A percentile compares a stretch with the other conserved stretches of the same genome.
Evolutionary conservation across 371 early-diverging fungal genomes (phyloP).

Genomic region (Lichtheimia corymbifera): DNA sequence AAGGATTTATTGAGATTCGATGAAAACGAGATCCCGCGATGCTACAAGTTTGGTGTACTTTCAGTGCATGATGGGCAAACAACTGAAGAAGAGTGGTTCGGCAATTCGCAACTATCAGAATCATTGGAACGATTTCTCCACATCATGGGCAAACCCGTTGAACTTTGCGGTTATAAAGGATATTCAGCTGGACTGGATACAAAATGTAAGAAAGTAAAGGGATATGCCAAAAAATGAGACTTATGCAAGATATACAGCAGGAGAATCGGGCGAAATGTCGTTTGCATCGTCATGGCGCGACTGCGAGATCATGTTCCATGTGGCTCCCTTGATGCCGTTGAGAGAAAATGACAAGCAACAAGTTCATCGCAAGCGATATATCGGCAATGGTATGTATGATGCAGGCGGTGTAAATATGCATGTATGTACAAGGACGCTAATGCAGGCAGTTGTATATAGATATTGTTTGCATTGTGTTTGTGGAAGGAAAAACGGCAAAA

Average conservation of each 20-base stretch:
- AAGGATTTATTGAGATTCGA: slow-evolving; percentile 57
- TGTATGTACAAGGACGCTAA: not conserved
- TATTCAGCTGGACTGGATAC: slow-evolving; percentile 86
- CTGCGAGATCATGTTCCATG: slow-evolving; percentile 89
- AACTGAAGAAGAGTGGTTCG: slow-evolving; percentile 78
- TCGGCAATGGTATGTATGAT: slow-evolving; percentile 70
- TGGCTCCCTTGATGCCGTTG: slow-evolving; percentile 77
- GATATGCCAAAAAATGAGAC: not conserved
- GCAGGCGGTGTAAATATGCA: not conserved
- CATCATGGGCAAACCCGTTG: slow-evolving; percentile 72
- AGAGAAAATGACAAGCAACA: slow-evolving; percentile 72
- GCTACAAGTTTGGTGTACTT: slow-evolving; percentile 83
- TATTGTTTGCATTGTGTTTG: slow-evolving; percentile 74
- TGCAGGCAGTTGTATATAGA: slow-evolving; percentile 35
- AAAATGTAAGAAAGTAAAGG: slow-evolving; percentile 49
- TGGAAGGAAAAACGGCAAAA: slow-evolving; percentile 47
- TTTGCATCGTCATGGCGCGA: slow-evolving; percentile 77
- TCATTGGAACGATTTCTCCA: slow-evolving; percentile 66
- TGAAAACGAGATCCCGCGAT: slow-evolving; percentile 63
- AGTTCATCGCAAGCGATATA: slow-evolving; percentile 81
- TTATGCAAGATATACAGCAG: slow-evolving; percentile 28
- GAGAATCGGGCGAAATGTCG: slow-evolving; percentile 76
- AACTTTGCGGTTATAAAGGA: slow-evolving; percentile 74
- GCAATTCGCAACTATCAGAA: slow-evolving; percentile 63
- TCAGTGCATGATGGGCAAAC: slow-evolving; percentile 66